These are phyloP conservation scores for Talaromyces islandicus DNA, from an alignment of 2,329 filamentous ascomycete genomes.

Conservation along the genomic window DNA sequence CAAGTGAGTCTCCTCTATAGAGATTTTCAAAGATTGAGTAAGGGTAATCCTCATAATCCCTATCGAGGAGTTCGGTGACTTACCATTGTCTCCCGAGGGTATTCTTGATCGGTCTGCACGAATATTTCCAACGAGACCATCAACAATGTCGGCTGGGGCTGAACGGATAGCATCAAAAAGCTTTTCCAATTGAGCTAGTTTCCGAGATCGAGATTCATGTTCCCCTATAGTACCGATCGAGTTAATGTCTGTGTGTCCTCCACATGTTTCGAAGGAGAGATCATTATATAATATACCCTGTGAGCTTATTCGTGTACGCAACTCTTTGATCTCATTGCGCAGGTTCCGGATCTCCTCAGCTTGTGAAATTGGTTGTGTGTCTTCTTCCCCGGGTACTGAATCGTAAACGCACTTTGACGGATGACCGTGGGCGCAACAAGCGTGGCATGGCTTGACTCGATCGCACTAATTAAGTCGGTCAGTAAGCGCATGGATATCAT, in stretches of 20 bases:
- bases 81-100: neutral
- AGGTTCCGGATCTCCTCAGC: constrained; percentile 32
- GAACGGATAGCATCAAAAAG: constrained; percentile 30
- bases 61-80: neutral
- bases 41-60: neutral
- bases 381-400: constrained; percentile 23
- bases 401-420: constrained; percentile 34
- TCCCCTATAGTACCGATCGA: constrained; percentile 9
- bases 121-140: constrained; percentile 25
- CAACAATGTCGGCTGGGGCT: constrained; percentile 25
- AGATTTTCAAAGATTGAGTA: neutral
- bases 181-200: constrained; percentile 24
- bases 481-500: neutral
- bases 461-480: constrained; percentile 29
- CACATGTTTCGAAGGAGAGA: neutral
- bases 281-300: constrained; percentile 15
- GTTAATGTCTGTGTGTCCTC: neutral
- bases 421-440: constrained; percentile 34
- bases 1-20: neutral
- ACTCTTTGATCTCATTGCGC: constrained; percentile 27
- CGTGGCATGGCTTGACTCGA: constrained; percentile 33
- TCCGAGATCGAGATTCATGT: constrained; percentile 17
- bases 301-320: constrained; percentile 21
- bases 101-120: constrained; percentile 17
- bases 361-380: constrained; percentile 28